phyloP scores from a whole-genome alignment of 768 basidiomycete species.

The Leccinum olivaceopallidum region DNA sequence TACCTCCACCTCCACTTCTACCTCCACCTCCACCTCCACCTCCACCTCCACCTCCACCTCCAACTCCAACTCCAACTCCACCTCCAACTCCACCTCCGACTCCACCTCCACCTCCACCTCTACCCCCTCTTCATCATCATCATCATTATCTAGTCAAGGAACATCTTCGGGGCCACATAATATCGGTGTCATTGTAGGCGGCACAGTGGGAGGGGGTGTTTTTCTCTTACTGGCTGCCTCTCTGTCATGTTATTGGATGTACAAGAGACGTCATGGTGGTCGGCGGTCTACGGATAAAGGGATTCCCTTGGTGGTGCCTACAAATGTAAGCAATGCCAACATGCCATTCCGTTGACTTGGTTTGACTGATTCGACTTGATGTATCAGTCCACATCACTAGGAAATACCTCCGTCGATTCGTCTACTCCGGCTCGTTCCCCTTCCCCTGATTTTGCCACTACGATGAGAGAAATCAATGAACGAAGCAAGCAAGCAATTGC shows the following conservation, averaged over 20 bases:
- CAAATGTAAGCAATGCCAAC: neutral
- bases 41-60: too few species aligned
- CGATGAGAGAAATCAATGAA: neutral
- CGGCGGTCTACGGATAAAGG: neutral
- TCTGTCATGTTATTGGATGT: neutral
- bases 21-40: too few species aligned
- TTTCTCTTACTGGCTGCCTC: neutral
- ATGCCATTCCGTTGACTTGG: neutral
- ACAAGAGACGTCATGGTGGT: neutral
- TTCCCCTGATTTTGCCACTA: neutral
- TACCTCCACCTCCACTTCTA: too few species aligned
- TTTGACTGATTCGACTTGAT: neutral
- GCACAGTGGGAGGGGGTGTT: neutral
- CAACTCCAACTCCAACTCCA: too few species aligned
- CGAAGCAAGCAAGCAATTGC: neutral
- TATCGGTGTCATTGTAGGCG: constrained; percentile 7
- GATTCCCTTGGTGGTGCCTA: neutral
- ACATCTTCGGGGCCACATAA: neutral
- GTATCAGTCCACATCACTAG: neutral
- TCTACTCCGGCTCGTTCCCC: neutral
- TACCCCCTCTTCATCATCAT: neutral
- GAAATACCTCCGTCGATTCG: neutral
- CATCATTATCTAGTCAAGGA: neutral
- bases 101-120: neutral
- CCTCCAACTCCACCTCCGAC: too few species aligned